Percentiles rank a stretch among this genome's conserved stretches.
phyloP scores from a whole-genome alignment of 306 rosid genomes.

The Glycyrrhiza uralensis region DNA sequence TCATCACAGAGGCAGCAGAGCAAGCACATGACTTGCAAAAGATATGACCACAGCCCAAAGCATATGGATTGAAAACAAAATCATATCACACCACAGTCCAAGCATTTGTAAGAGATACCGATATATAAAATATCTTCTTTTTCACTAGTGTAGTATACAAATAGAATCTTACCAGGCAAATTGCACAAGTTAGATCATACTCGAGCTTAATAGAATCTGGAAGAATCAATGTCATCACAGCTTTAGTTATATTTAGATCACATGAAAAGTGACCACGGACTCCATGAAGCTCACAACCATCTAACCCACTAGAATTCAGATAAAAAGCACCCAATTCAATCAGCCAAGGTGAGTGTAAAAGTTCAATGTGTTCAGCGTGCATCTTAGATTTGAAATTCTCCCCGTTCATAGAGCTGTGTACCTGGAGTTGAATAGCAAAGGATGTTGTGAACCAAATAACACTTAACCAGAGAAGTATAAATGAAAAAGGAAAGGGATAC shows the following conservation, averaged over 20 bases:
- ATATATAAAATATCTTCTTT: not conserved
- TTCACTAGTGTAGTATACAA: not conserved
- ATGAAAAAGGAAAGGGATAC: not conserved
- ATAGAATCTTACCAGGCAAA: conserved; percentile 76
- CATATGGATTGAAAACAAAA: conserved; percentile 70
- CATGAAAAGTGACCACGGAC: conserved; percentile 58
- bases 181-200: conserved; percentile 75
- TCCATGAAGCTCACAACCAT: conserved; percentile 44
- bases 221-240: conserved; percentile 62
- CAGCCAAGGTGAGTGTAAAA: conserved; percentile 90
- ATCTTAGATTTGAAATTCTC: conserved; percentile 67
- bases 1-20: conserved; percentile 78
- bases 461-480: conserved; percentile 5
- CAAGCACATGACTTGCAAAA: conserved; percentile 95
- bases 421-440: conserved; percentile 35
- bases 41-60: conserved; percentile 86
- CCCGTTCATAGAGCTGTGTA: conserved; percentile 76
- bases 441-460: not conserved
- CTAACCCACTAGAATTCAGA: conserved; percentile 54
- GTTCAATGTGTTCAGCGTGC: conserved; percentile 74
- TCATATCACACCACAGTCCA: conserved; percentile 50
- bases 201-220: conserved; percentile 67
- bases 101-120: conserved; percentile 3
- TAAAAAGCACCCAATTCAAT: conserved; percentile 88
- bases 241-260: conserved; percentile 36